Conservation (phyloP, 2,329 filamentous ascomycete genomes). For the Trichoderma endophyticum region DNA sequence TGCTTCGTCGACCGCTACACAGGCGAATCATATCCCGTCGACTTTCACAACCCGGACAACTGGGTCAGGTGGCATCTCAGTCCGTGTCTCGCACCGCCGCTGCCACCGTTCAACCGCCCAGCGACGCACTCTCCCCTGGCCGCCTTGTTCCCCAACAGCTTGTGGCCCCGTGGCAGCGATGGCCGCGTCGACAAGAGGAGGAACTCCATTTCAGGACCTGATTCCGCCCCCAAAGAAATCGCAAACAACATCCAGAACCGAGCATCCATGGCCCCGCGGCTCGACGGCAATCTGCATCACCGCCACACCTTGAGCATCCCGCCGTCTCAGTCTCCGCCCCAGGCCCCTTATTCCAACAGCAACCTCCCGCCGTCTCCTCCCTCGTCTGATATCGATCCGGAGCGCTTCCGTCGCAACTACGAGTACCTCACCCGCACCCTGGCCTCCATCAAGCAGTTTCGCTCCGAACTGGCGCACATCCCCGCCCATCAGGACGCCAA, state of each 20-base stretch:
- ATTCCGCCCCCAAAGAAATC: not conserved
- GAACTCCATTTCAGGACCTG: not conserved
- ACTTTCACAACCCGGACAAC: conserved; percentile 76
- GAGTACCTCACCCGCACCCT: conserved; percentile 75
- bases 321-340: not conserved
- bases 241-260: conserved; percentile 39
- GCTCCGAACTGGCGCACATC: conserved; percentile 65
- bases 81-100: conserved; percentile 67
- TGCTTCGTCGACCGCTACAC: conserved; percentile 85
- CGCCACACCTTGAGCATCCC: conserved; percentile 5
- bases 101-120: conserved; percentile 54
- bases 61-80: conserved; percentile 79
- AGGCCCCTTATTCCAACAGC: not conserved
- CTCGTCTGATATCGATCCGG: conserved; percentile 22
- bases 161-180: conserved; percentile 45
- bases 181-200: conserved; percentile 38
- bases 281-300: conserved; percentile 22
- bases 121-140: conserved; percentile 45
- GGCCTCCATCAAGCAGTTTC: conserved; percentile 68
- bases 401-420: conserved; percentile 37
- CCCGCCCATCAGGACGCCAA: conserved; percentile 61
- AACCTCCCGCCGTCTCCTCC: conserved; percentile 23
- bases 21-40: conserved; percentile 73
- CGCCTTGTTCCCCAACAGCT: conserved; percentile 44
- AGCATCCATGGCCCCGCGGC: conserved; percentile 29